Conservation (phyloP, 176 grass and related monocot species). For the Eleusine indica region DNA sequence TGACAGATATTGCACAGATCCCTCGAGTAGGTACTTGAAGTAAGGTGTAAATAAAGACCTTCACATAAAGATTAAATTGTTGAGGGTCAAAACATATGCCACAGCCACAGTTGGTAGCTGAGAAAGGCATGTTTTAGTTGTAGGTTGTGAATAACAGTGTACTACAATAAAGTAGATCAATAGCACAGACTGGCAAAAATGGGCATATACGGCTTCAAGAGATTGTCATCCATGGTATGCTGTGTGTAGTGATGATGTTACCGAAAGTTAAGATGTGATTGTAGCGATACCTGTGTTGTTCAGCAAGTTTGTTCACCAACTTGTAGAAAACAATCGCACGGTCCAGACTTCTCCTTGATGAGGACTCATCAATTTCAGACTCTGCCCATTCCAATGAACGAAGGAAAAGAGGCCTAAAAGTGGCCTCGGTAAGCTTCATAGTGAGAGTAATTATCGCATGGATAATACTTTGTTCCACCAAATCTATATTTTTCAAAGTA, state of each 20-base stretch:
- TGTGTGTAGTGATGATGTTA: neutral
- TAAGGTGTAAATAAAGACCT: constrained; percentile 96
- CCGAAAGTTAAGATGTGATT: neutral
- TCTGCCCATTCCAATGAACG: constrained; percentile 82
- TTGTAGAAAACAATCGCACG: constrained; percentile 80
- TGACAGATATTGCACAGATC: constrained; percentile 67
- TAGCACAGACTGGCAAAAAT: neutral
- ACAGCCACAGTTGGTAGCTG: neutral
- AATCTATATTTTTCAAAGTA: constrained; percentile 67
- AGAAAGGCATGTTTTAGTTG: constrained; percentile 24
- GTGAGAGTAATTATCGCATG: constrained; percentile 70
- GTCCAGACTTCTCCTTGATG: constrained; percentile 66
- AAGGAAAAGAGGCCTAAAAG: constrained; percentile 91
- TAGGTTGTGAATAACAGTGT: neutral
- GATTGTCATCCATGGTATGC: neutral
- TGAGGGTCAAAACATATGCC: neutral
- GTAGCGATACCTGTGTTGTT: constrained; percentile 69
- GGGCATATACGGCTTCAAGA: neutral
- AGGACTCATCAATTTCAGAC: constrained; percentile 62
- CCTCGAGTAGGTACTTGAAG: constrained; percentile 89
- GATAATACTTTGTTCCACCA: constrained; percentile 76
- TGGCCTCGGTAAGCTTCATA: constrained; percentile 87
- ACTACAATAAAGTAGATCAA: neutral
- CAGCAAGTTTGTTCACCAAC: constrained; percentile 74
- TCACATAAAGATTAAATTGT: constrained; percentile 36